These are phyloP conservation scores for Agarophyton chilense DNA, from an alignment of 23 red algal genomes.

Conservation along the genomic window DNA sequence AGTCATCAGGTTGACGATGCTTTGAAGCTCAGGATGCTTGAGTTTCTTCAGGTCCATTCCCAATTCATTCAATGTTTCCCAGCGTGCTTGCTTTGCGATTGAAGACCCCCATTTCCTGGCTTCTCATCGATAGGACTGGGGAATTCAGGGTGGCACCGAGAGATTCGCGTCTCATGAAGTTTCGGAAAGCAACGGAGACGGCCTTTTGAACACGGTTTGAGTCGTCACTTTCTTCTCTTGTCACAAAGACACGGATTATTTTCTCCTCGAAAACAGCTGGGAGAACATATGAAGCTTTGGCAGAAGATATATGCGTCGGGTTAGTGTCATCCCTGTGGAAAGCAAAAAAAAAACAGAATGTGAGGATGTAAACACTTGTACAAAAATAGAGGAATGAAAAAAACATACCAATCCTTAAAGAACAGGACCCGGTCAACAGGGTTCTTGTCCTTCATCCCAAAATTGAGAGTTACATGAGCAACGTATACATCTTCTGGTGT, in stretches of 20 bases:
- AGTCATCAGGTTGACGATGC: not conserved
- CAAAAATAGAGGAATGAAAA: not conserved
- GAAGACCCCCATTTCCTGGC: not conserved
- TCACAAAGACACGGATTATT: slow-evolving; percentile 64
- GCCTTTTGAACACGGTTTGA: slow-evolving; percentile 30
- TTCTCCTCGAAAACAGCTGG: slow-evolving; percentile 56
- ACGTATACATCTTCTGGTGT: slow-evolving; percentile 92
- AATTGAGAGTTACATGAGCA: slow-evolving; percentile 73
- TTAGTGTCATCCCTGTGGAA: slow-evolving; percentile 44
- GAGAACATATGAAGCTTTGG: slow-evolving; percentile 58
- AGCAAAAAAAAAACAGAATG: not conserved
- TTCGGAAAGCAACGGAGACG: slow-evolving; percentile 52
- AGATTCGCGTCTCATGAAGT: slow-evolving; percentile 15
- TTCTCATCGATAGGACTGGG: not conserved
- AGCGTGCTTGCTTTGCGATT: not conserved
- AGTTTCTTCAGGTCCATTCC: not conserved
- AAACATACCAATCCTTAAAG: slow-evolving; percentile 75
- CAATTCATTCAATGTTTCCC: not conserved
- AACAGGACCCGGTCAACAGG: slow-evolving; percentile 92
- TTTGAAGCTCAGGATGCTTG: not conserved
- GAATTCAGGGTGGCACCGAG: slow-evolving; percentile 1
- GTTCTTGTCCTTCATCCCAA: slow-evolving; percentile 86
- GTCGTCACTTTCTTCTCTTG: slow-evolving; percentile 44
- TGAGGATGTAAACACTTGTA: not conserved
- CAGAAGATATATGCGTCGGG: slow-evolving; percentile 45